These are phyloP conservation scores for Dimargaris cristalligena DNA, from an alignment of 192 early-diverging fungal species.

Conservation along the genomic window DNA sequence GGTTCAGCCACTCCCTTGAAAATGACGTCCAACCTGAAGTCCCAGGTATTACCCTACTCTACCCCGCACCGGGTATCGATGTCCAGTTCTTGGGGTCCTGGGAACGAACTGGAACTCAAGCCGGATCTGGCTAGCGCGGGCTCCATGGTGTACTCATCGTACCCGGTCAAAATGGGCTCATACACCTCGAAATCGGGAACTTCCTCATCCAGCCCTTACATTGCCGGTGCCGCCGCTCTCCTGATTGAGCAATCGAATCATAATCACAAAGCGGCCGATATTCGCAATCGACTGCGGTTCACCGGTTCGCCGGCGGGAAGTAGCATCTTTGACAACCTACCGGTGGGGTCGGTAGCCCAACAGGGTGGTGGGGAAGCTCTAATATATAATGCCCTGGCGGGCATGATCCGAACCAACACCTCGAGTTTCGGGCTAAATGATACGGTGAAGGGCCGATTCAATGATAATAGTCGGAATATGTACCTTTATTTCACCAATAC, in stretches of 20 bases:
- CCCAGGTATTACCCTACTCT: background rate
- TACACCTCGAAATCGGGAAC: conserved; percentile 21
- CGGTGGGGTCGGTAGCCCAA: background rate
- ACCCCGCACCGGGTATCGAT: background rate
- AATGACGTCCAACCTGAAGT: background rate
- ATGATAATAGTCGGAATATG: background rate
- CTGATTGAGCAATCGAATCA: conserved; percentile 4
- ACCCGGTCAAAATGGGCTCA: conserved; percentile 9
- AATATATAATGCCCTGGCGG: background rate
- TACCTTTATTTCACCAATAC: conserved; percentile 23
- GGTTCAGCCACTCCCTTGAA: background rate
- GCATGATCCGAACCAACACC: background rate
- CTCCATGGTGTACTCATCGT: conserved; percentile 34
- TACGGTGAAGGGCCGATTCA: background rate
- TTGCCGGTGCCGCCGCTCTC: conserved; percentile 18
- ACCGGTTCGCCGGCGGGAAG: background rate
- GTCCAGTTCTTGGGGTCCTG: conserved; percentile 38
- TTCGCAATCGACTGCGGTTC: background rate
- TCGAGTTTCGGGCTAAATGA: background rate
- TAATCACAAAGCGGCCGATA: background rate
- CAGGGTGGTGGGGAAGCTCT: background rate
- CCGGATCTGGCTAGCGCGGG: conserved; percentile 36
- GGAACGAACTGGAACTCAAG: conserved; percentile 31
- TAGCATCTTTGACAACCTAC: background rate
- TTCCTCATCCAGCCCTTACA: conserved; percentile 21